Percentiles rank a stretch among this genome's conserved stretches.
phyloP scores from a whole-genome alignment of 1,284 basidiomycete species.

The Neolentinus lepideus region DNA sequence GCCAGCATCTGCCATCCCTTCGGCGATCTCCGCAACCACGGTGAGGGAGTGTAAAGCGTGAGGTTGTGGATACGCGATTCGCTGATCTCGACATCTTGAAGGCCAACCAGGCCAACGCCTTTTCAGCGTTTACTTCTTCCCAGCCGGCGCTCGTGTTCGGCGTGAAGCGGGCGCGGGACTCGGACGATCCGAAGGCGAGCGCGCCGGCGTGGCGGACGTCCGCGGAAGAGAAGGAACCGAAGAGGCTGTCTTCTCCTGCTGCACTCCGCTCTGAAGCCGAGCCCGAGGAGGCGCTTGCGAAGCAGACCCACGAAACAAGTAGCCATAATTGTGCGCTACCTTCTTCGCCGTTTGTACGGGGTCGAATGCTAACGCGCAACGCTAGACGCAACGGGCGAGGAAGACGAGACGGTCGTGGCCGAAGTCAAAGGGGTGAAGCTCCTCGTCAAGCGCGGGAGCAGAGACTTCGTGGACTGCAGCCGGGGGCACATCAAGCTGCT shows the following conservation, averaged over 20 bases:
- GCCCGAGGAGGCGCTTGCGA: background rate
- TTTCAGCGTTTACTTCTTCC: background rate
- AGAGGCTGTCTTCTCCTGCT: background rate
- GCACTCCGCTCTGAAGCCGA: background rate
- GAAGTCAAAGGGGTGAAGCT: slow-evolving; percentile 56
- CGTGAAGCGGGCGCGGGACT: background rate
- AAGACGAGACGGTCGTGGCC: slow-evolving; percentile 44
- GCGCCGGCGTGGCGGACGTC: background rate
- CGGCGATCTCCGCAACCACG: too few relatives aligned
- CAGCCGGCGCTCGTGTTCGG: background rate
- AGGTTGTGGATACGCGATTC: too few relatives aligned
- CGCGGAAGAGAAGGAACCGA: too few relatives aligned
- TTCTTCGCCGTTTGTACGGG: background rate
- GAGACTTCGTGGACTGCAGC: slow-evolving; percentile 51
- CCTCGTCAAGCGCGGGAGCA: slow-evolving; percentile 51
- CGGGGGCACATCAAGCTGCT: slow-evolving; percentile 55
- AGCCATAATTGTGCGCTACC: background rate
- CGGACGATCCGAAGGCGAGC: background rate
- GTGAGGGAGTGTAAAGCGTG: too few relatives aligned
- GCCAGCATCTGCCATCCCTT: too few relatives aligned
- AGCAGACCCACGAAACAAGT: background rate
- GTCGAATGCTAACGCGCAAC: background rate
- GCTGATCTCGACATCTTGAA: too few relatives aligned
- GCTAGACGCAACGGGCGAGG: slow-evolving; percentile 53
- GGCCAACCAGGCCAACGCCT: background rate